Evolutionary conservation across 1,284 basidiomycete species (phyloP).

Genomic region (Polyporus tsugae): DNA sequence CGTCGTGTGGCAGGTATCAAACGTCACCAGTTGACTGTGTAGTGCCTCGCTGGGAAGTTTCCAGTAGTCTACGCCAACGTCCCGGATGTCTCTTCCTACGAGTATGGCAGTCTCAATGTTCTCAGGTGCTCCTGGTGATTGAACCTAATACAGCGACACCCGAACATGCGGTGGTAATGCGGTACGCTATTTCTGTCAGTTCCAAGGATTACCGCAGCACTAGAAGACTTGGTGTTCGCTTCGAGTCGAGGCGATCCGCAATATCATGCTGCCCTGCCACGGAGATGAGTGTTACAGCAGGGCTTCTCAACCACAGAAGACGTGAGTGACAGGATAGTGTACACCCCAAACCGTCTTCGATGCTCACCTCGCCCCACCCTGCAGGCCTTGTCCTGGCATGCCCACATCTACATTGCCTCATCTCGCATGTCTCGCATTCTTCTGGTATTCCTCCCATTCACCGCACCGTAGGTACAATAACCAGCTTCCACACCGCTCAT

Average conservation of each 20-base stretch:
- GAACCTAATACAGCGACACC: background rate
- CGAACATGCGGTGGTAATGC: background rate
- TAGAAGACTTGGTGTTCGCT: background rate
- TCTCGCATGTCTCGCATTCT: background rate
- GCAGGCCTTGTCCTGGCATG: background rate
- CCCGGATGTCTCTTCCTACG: background rate
- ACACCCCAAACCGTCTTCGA: background rate
- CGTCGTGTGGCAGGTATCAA: slow-evolving; percentile 4
- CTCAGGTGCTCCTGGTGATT: background rate
- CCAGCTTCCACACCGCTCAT: background rate
- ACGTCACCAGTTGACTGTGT: slow-evolving; percentile 7
- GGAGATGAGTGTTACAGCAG: background rate
- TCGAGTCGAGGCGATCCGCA: background rate
- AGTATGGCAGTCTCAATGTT: background rate
- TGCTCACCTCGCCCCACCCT: background rate
- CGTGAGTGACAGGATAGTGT: background rate
- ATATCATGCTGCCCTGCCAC: background rate
- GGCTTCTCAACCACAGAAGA: background rate
- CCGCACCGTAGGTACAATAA: background rate
- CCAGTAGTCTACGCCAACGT: background rate
- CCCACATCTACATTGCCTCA: background rate
- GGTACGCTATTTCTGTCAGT: background rate
- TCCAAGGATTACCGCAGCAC: background rate
- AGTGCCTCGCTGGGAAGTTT: background rate
- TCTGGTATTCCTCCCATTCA: background rate